These are phyloP conservation scores for Periconia sp. DNA, from an alignment of 2,329 filamentous ascomycete genomes.

Conservation along the genomic window DNA sequence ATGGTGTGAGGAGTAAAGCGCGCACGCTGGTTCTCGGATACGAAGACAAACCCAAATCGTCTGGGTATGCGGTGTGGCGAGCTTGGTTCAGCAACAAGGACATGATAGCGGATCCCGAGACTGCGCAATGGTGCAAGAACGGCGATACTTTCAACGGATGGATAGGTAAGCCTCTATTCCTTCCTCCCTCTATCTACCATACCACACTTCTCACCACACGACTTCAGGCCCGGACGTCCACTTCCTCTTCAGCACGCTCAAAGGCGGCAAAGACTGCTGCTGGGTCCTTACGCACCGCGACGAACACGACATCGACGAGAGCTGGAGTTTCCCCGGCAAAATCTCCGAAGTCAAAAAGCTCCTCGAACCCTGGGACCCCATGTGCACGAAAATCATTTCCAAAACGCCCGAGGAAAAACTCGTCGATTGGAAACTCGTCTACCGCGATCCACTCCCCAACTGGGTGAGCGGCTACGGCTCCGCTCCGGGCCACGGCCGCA, in stretches of 20 bases:
- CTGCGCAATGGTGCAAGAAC: constrained; percentile 40
- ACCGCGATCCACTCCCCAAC: constrained; percentile 54
- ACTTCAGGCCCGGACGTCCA: constrained; percentile 38
- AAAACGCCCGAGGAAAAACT: constrained; percentile 40
- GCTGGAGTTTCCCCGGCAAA: constrained; percentile 39
- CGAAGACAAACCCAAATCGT: constrained; percentile 55
- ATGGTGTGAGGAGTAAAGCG: constrained; percentile 56
- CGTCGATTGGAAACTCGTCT: constrained; percentile 59
- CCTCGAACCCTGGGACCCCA: constrained; percentile 36
- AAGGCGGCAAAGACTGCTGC: constrained; percentile 39
- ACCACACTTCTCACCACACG: too few species aligned
- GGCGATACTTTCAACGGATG: constrained; percentile 43
- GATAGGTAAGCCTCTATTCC: constrained; percentile 25
- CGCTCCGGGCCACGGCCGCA: constrained; percentile 40
- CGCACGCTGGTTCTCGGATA: constrained; percentile 56
- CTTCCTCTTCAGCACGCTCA: constrained; percentile 43
- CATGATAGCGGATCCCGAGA: constrained; percentile 43
- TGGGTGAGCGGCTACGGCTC: constrained; percentile 55
- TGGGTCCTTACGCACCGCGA: constrained; percentile 42
- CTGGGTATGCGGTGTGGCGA: constrained; percentile 57
- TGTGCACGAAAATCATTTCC: constrained; percentile 38
- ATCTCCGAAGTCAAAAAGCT: constrained; percentile 36
- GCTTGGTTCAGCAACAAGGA: constrained; percentile 47
- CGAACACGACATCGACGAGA: constrained; percentile 39
- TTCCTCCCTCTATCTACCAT: not conserved